Evolutionary conservation across 2,329 filamentous ascomycete species (phyloP).

Genomic region (Penicillium hesseltinei): DNA sequence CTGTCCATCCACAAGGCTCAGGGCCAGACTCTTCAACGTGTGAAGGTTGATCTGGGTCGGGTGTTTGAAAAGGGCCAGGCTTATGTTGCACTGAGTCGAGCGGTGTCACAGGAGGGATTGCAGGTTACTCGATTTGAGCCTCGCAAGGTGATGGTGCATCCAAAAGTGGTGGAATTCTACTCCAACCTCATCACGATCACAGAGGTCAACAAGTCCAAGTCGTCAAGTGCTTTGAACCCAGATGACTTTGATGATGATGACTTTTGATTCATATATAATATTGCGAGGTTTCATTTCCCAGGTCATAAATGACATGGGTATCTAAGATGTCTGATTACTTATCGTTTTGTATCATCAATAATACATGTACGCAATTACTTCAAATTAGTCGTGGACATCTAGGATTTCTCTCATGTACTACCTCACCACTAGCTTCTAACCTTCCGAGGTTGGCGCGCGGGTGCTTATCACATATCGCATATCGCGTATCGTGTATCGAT

Average conservation of each 20-base stretch:
- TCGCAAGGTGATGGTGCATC: constrained; percentile 89
- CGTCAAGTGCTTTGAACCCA: constrained; percentile 31
- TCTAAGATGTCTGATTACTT: not conserved
- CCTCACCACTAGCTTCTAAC: no score
- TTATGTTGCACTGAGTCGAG: constrained; percentile 92
- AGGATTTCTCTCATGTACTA: not conserved
- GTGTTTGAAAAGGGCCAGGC: constrained; percentile 98
- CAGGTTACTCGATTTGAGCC: constrained; percentile 88
- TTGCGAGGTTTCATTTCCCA: not conserved
- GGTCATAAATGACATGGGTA: not conserved
- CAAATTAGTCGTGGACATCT: not conserved
- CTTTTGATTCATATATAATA: constrained; percentile 50
- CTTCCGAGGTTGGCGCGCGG: no score
- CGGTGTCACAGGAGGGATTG: constrained; percentile 79
- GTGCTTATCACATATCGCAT: no score
- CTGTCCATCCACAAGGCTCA: constrained; percentile 98
- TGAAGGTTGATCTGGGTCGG: constrained; percentile 87
- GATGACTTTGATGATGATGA: constrained; percentile 30
- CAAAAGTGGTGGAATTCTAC: constrained; percentile 82
- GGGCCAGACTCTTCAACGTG: constrained; percentile 87
- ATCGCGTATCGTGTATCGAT: constrained; percentile 24
- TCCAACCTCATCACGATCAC: constrained; percentile 74
- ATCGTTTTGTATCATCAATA: not conserved
- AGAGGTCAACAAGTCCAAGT: constrained; percentile 38
- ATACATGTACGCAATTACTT: not conserved